phyloP scores from a whole-genome alignment of 2,329 filamentous ascomycete genomes.

The Nemania serpens region DNA sequence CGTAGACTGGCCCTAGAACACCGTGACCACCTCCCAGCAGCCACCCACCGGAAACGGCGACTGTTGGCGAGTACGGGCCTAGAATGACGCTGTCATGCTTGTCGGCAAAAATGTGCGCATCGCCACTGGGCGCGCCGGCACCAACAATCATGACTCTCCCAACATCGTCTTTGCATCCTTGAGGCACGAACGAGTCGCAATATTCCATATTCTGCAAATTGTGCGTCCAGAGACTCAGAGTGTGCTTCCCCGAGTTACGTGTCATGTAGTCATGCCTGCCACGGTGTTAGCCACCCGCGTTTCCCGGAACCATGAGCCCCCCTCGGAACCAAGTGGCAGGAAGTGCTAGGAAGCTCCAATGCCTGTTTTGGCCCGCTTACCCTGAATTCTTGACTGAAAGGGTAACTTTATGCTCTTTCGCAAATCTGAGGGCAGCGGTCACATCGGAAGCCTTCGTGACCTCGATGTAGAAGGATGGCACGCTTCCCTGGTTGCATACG shows the following conservation, averaged over 20 bases:
- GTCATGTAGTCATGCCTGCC: constrained; percentile 30
- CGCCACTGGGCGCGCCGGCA: constrained; percentile 21
- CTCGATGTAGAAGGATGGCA: constrained; percentile 34
- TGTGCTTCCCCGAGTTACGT: constrained; percentile 27
- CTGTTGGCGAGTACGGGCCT: constrained; percentile 26
- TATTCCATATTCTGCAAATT: constrained; percentile 28
- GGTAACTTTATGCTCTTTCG: constrained; percentile 33
- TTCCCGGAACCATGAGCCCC: not conserved
- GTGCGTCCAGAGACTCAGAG: constrained; percentile 30
- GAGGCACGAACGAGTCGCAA: constrained; percentile 20
- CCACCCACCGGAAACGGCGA: constrained; percentile 28
- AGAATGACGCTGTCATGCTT: constrained; percentile 28
- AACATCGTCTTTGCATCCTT: constrained; percentile 22
- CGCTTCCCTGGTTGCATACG: constrained; percentile 35
- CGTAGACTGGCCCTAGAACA: constrained; percentile 41
- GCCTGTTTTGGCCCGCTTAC: constrained; percentile 14
- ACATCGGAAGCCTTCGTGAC: constrained; percentile 31
- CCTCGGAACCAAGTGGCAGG: not conserved
- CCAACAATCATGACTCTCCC: constrained; percentile 26
- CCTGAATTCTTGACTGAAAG: constrained; percentile 34
- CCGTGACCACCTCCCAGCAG: constrained; percentile 27
- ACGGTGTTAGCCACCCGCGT: constrained; percentile 5
- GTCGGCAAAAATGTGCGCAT: constrained; percentile 27
- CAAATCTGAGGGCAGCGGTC: constrained; percentile 31
- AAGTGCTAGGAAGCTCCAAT: not conserved